Percentiles rank a stretch among this genome's conserved stretches.
Conservation (phyloP, 2,329 filamentous ascomycete genomes). For the Penicillium brasilianum region DNA sequence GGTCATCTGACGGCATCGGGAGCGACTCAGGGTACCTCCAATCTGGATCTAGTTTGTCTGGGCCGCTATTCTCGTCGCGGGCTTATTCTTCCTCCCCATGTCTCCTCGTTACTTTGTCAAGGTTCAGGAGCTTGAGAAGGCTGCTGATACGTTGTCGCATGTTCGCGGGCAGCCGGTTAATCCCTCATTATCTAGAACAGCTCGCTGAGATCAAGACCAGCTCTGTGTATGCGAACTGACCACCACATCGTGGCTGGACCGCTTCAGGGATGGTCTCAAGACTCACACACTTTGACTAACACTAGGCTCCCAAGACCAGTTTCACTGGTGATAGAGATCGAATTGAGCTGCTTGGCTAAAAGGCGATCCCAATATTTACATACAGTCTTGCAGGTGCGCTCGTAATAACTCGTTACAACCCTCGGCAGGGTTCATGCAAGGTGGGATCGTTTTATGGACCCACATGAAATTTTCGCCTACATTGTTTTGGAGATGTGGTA, state of each 20-base stretch:
- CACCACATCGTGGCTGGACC: neutral
- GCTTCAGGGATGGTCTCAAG: neutral
- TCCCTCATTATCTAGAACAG: neutral
- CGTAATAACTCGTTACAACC: too few relatives aligned
- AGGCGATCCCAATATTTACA: too few relatives aligned
- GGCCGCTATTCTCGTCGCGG: constrained; percentile 1
- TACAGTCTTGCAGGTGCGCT: too few relatives aligned
- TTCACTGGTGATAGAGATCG: too few relatives aligned
- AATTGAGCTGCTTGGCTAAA: too few relatives aligned
- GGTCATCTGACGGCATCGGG: neutral
- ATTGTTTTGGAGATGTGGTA: too few relatives aligned
- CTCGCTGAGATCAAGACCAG: neutral
- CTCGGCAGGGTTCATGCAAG: too few relatives aligned
- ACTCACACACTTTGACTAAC: neutral
- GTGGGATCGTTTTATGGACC: neutral
- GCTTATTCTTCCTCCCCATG: constrained; percentile 8
- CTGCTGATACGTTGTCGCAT: neutral
- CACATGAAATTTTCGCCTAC: neutral
- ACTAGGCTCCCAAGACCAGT: too few relatives aligned
- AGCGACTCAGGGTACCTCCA: neutral
- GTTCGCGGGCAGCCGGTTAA: neutral
- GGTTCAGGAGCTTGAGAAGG: neutral
- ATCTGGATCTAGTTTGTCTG: neutral
- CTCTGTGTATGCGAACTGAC: neutral
- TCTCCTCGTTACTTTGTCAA: constrained; percentile 9